These are phyloP conservation scores for Erigeron philadelphicus DNA, from an alignment of 140 eudicot species.

Conservation along the genomic window DNA sequence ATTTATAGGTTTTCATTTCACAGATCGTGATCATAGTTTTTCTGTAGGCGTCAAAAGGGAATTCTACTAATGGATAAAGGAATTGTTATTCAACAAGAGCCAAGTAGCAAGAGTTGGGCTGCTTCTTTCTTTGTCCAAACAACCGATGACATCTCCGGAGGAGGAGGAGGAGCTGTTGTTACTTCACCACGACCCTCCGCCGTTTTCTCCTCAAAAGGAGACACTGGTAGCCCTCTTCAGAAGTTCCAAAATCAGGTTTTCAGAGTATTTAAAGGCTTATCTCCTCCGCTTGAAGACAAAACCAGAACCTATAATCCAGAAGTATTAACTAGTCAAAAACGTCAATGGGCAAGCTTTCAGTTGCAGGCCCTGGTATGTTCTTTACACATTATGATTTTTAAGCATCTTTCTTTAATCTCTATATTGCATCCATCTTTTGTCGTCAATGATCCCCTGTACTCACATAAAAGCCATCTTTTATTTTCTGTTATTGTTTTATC, in stretches of 20 bases:
- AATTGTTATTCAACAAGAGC: slow-evolving; percentile 37
- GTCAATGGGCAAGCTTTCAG: slow-evolving; percentile 98
- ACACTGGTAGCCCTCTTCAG: slow-evolving; percentile 61
- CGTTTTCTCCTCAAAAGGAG: slow-evolving; percentile 77
- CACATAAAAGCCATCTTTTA: slow-evolving; percentile 9
- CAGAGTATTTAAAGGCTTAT: slow-evolving; percentile 69
- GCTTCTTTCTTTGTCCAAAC: slow-evolving; percentile 64
- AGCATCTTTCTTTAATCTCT: not conserved
- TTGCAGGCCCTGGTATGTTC: slow-evolving; percentile 64
- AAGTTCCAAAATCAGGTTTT: slow-evolving; percentile 72
- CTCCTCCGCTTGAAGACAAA: slow-evolving; percentile 63
- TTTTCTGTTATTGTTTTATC: slow-evolving; percentile 2
- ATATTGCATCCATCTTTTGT: slow-evolving; percentile 7
- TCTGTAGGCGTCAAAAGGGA: slow-evolving; percentile 12
- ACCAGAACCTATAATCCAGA: slow-evolving; percentile 73
- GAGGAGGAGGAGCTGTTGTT: slow-evolving; percentile 49
- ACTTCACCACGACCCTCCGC: slow-evolving; percentile 86
- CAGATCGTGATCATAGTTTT: not conserved
- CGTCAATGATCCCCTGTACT: slow-evolving; percentile 1
- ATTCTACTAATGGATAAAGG: slow-evolving; percentile 44
- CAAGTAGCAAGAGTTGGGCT: slow-evolving; percentile 62
- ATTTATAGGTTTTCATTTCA: too few species aligned
- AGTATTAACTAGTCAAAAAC: slow-evolving; percentile 91
- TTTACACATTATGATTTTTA: not conserved
- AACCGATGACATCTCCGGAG: slow-evolving; percentile 53